phyloP scores from a whole-genome alignment of 805 yeast genomes.

The Lachancea sp. region DNA sequence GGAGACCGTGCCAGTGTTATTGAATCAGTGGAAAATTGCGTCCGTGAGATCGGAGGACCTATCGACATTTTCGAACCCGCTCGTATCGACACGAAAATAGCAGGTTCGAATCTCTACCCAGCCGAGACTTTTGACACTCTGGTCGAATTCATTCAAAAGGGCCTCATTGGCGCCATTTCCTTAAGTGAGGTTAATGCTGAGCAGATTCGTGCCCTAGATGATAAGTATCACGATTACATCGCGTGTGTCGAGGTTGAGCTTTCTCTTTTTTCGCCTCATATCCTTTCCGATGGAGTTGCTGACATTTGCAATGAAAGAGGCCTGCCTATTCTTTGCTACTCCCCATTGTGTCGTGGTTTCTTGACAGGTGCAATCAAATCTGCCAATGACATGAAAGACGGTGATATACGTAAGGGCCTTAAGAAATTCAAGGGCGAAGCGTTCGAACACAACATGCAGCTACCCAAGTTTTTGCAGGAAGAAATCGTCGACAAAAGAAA shows the following conservation, averaged over 20 bases:
- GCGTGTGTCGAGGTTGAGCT: conserved; percentile 73
- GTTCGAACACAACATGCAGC: conserved; percentile 43
- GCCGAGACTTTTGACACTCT: conserved; percentile 54
- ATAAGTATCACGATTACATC: conserved; percentile 45
- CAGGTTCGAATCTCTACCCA: conserved; percentile 27
- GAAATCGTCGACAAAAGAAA: conserved; percentile 45
- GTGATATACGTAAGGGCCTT: conserved; percentile 45
- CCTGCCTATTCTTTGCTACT: conserved; percentile 73
- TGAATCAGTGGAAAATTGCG: conserved; percentile 42
- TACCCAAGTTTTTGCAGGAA: conserved; percentile 45
- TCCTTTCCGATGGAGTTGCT: conserved; percentile 56
- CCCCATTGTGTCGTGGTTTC: conserved; percentile 78
- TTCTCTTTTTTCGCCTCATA: conserved; percentile 62
- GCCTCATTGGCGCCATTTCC: conserved; percentile 64
- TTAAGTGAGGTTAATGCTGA: conserved; percentile 64
- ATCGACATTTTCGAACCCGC: conserved; percentile 66
- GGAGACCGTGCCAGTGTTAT: conserved; percentile 44
- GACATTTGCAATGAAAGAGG: conserved; percentile 48
- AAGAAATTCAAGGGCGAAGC: conserved; percentile 60
- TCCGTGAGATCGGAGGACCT: conserved; percentile 39
- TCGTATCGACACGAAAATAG: conserved; percentile 47
- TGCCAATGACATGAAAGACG: conserved; percentile 43
- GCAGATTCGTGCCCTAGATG: conserved; percentile 53
- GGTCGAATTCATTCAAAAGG: conserved; percentile 52
- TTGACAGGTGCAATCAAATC: conserved; percentile 56